These are phyloP conservation scores for Ustilago curta DNA, from an alignment of 1,284 basidiomycete genomes.

Conservation along the genomic window DNA sequence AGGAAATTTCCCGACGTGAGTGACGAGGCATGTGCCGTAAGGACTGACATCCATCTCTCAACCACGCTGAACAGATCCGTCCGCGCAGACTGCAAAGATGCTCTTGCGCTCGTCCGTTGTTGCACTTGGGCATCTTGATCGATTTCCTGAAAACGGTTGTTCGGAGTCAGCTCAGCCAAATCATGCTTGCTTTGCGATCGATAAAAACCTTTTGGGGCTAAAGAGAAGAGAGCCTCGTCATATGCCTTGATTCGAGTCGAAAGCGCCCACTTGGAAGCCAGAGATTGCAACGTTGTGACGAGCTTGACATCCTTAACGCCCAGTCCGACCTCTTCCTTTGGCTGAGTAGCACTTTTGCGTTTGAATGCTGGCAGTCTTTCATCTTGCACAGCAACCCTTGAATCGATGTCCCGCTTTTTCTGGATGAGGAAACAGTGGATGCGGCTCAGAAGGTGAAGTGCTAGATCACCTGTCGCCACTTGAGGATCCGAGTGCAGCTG, in stretches of 20 bases:
- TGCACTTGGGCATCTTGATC: slow-evolving; percentile 29
- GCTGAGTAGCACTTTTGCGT: slow-evolving; percentile 22
- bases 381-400: slow-evolving; percentile 22
- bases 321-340: slow-evolving; percentile 44
- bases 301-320: slow-evolving; percentile 48
- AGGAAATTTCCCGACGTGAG: not conserved
- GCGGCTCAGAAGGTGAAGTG: slow-evolving; percentile 24
- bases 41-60: slow-evolving; percentile 17
- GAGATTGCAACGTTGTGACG: slow-evolving; percentile 38
- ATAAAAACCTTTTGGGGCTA: slow-evolving; percentile 24
- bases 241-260: slow-evolving; percentile 29
- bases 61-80: slow-evolving; percentile 18
- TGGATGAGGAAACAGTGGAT: slow-evolving; percentile 26
- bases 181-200: slow-evolving; percentile 3
- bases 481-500: slow-evolving; percentile 17
- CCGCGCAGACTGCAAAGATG: slow-evolving; percentile 18
- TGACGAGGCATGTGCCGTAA: slow-evolving; percentile 5
- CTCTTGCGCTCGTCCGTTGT: slow-evolving; percentile 11
- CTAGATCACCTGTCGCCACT: slow-evolving; percentile 37
- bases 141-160: slow-evolving; percentile 46
- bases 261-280: slow-evolving; percentile 41
- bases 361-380: slow-evolving; percentile 12
- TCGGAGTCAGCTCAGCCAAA: slow-evolving; percentile 16
- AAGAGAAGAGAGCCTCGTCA: slow-evolving; percentile 23
- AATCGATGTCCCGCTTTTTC: slow-evolving; percentile 31